Evolutionary conservation across 2,329 filamentous ascomycete species (phyloP).

Genomic region (Septoria petroselini): DNA sequence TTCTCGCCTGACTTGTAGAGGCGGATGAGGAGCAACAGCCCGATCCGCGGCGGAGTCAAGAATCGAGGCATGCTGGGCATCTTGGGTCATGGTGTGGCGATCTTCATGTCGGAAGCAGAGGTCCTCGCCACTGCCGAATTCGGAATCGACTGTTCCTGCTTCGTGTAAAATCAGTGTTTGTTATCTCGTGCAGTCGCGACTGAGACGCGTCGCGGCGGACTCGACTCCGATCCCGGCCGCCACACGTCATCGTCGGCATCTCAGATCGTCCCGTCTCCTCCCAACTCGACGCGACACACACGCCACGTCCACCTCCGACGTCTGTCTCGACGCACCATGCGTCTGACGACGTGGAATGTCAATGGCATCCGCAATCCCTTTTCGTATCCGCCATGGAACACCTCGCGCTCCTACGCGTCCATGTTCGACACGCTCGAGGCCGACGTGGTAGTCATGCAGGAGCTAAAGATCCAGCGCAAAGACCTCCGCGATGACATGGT

Average conservation of each 20-base stretch:
- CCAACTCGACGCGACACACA: background rate
- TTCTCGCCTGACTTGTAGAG: conserved; percentile 57
- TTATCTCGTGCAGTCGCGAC: conserved; percentile 6
- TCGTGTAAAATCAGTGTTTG: too few relatives aligned
- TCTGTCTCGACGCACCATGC: conserved; percentile 30
- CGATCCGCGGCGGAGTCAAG: conserved; percentile 84
- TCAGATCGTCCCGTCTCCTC: background rate
- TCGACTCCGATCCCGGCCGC: background rate
- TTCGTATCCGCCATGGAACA: conserved; percentile 53
- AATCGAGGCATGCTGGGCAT: conserved; percentile 66
- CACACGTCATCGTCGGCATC: background rate
- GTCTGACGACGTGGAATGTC: conserved; percentile 49
- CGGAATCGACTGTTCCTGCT: too few relatives aligned
- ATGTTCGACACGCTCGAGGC: conserved; percentile 95
- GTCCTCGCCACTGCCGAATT: too few relatives aligned
- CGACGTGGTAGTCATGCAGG: conserved; percentile 93
- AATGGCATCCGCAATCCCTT: conserved; percentile 56
- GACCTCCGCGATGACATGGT: conserved; percentile 95
- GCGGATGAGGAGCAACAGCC: conserved; percentile 74
- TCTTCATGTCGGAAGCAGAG: background rate
- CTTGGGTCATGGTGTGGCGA: background rate
- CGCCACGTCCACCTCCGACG: background rate
- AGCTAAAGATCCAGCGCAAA: conserved; percentile 92
- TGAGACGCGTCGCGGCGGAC: conserved; percentile 1
- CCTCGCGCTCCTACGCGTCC: conserved; percentile 50